Conservation (phyloP, 192 early-diverging fungal species). For the Rhizoclosmatium sp. region DNA sequence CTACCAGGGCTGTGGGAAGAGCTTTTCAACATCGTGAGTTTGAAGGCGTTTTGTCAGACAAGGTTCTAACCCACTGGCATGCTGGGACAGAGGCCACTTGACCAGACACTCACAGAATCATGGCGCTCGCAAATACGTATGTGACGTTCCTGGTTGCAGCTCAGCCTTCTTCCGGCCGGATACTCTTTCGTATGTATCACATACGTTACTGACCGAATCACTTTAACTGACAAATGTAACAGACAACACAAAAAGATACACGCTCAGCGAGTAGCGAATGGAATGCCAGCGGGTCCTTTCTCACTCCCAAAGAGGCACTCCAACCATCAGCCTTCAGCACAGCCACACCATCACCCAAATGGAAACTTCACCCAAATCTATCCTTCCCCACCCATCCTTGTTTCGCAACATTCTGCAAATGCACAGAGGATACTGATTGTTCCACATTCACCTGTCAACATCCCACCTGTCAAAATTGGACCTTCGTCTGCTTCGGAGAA, state of each 20-base stretch:
- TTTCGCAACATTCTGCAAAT: neutral
- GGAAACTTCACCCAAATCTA: neutral
- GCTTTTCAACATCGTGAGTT: constrained; percentile 6
- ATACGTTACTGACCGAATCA: neutral
- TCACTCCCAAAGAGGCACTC: neutral
- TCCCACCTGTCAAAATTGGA: no score
- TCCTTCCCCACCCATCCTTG: neutral
- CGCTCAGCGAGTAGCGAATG: neutral
- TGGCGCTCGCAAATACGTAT: neutral
- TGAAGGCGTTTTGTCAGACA: no score
- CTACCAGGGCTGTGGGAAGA: constrained; percentile 10
- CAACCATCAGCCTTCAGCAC: neutral
- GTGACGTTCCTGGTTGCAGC: constrained; percentile 12
- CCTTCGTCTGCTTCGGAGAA: no score
- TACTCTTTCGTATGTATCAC: neutral
- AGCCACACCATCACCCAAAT: neutral
- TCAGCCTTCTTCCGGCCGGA: constrained; percentile 27
- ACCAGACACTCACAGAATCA: neutral
- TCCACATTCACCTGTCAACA: no score
- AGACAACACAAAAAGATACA: neutral
- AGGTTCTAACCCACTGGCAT: no score
- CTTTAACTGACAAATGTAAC: neutral
- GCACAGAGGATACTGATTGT: neutral
- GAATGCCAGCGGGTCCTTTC: neutral
- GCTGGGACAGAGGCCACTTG: neutral